Conservation (phyloP, 768 basidiomycete species). For the Podaxis sp. region DNA sequence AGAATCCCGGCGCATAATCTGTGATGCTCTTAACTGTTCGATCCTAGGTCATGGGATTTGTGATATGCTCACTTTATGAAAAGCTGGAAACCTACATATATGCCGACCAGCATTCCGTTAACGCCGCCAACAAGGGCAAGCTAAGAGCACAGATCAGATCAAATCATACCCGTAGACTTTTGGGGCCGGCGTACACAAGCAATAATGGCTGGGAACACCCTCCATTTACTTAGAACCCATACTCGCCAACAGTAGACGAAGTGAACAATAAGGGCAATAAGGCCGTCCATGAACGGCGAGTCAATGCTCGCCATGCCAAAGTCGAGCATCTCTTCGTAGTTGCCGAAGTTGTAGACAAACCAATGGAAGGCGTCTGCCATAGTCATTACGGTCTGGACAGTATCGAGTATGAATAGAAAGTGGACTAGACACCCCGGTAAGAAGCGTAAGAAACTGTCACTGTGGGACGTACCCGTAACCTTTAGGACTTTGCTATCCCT, state of each 20-base stretch:
- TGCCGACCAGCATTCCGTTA: background rate
- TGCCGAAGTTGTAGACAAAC: constrained; percentile 6
- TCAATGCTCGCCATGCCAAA: background rate
- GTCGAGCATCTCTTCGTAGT: background rate
- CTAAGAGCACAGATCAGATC: background rate
- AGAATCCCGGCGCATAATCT: background rate
- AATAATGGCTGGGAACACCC: background rate
- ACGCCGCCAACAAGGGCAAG: background rate
- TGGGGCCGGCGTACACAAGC: background rate
- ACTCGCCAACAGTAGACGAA: constrained; percentile 6
- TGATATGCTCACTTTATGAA: background rate
- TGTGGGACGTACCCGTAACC: background rate
- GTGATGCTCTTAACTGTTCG: background rate
- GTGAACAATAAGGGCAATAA: constrained; percentile 3
- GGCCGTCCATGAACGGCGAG: background rate
- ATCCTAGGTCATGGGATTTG: background rate
- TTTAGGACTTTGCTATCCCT: background rate
- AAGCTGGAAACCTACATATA: background rate
- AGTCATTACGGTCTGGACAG: constrained; percentile 5
- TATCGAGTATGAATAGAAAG: constrained; percentile 7
- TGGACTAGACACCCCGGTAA: background rate
- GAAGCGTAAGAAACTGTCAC: background rate
- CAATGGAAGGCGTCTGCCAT: constrained; percentile 7
- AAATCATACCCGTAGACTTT: background rate
- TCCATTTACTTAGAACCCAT: background rate